Evolutionary conservation across 139 green algal species (phyloP).

Genomic region (Pedinophyceae sp.): DNA sequence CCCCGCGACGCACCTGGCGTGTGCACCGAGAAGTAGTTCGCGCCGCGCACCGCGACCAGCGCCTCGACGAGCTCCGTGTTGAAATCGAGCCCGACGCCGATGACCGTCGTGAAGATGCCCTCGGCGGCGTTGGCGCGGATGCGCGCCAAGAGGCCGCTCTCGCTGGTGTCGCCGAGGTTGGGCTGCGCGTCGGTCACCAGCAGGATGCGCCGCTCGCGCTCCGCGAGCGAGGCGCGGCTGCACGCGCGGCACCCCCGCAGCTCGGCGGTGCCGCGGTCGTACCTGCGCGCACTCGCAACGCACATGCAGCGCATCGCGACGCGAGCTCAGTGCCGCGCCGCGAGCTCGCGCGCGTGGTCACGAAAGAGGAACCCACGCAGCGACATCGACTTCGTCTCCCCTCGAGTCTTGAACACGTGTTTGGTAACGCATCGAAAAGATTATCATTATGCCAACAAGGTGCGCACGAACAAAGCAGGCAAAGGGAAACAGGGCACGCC

Average conservation of each 20-base stretch:
- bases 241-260: slow-evolving; percentile 8
- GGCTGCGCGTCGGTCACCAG: slow-evolving; percentile 19
- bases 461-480: no score
- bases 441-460: no score
- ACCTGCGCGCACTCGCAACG: no score
- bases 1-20: slow-evolving; percentile 5
- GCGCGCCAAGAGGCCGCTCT: not conserved
- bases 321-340: no score
- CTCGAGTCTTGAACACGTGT: no score
- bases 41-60: slow-evolving; percentile 5
- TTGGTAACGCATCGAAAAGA: no score
- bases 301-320: no score
- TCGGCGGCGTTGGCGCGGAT: slow-evolving; percentile 11
- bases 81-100: slow-evolving; percentile 18
- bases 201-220: slow-evolving; percentile 14
- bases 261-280: slow-evolving; percentile 4
- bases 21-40: slow-evolving; percentile 19
- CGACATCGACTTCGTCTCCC: no score
- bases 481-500: no score
- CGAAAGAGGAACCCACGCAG: no score
- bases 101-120: slow-evolving; percentile 9
- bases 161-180: slow-evolving; percentile 9
- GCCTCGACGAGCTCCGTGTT: slow-evolving; percentile 17
- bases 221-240: slow-evolving; percentile 1
- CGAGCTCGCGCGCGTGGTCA: no score